phyloP scores from a whole-genome alignment of 129 eudicot species.

The Pulicaria dysenterica region DNA sequence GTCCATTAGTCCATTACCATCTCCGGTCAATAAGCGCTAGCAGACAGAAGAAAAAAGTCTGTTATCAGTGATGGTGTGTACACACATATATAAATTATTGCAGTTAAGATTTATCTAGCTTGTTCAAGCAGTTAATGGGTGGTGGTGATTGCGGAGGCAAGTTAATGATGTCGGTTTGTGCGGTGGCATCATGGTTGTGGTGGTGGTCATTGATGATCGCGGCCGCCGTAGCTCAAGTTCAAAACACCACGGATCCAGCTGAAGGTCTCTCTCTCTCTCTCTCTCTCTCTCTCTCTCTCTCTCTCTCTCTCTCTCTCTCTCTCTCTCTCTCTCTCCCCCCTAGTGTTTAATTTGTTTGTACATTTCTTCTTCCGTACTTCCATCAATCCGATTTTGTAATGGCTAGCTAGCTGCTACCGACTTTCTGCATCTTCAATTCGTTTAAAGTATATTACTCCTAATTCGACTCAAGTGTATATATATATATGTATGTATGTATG shows the following conservation, averaged over 20 bases:
- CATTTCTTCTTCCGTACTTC: no score
- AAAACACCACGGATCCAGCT: conserved; percentile 23
- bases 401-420: no score
- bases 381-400: no score
- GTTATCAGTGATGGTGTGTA: not conserved
- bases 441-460: no score
- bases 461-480: no score
- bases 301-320: not conserved
- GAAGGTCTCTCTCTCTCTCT: conserved; percentile 27
- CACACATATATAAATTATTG: not conserved
- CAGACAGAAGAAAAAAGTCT: not conserved
- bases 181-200: not conserved
- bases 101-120: not conserved
- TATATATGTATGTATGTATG: no score
- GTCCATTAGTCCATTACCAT: no score
- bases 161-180: not conserved
- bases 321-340: no score
- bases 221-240: not conserved
- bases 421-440: no score
- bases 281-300: not conserved
- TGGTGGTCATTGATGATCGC: conserved; percentile 18
- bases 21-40: not conserved
- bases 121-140: not conserved
- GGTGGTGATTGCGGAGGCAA: not conserved
- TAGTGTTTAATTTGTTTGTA: not conserved